A percentile compares a stretch with the other conserved stretches of the same genome.
Evolutionary conservation across 2,329 filamentous ascomycete genomes (phyloP).

Genomic region (Berkeleyomyces rouxiae): DNA sequence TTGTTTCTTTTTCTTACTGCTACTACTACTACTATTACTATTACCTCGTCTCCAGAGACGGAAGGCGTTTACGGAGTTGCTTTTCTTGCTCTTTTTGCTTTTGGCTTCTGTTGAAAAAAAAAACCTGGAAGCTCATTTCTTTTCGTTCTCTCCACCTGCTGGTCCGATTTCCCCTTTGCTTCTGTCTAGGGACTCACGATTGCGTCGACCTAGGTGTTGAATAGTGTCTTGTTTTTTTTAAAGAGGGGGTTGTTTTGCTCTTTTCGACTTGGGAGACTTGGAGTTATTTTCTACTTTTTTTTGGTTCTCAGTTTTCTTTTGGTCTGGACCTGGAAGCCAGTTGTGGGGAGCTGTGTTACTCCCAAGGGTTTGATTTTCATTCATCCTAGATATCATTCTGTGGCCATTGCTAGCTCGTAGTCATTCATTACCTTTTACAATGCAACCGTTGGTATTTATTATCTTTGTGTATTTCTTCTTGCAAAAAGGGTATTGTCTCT

Average conservation of each 20-base stretch:
- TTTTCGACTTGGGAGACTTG: neutral
- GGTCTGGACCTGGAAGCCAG: no score
- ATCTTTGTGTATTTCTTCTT: no score
- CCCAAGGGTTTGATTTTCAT: no score
- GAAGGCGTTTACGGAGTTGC: constrained; percentile 1
- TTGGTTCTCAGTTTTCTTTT: neutral
- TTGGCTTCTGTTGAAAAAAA: neutral
- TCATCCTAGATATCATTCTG: no score
- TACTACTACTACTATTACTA: neutral
- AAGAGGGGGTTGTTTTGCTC: neutral
- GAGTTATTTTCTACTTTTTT: neutral
- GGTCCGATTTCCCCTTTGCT: neutral
- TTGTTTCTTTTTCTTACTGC: neutral
- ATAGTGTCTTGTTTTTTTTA: constrained; percentile 2
- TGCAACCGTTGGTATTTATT: no score
- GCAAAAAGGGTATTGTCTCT: no score
- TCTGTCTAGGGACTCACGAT: neutral
- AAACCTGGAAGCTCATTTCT: neutral
- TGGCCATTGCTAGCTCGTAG: no score
- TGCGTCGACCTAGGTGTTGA: neutral
- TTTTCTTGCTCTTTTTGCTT: neutral
- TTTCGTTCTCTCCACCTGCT: neutral
- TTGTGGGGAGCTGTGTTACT: no score
- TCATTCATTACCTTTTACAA: no score
- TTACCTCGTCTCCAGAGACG: neutral